Evolutionary conservation across 192 early-diverging fungal species (phyloP), one percentile per base, ranked within the genome.

Genomic region (Coemansia asiatica): DNA sequence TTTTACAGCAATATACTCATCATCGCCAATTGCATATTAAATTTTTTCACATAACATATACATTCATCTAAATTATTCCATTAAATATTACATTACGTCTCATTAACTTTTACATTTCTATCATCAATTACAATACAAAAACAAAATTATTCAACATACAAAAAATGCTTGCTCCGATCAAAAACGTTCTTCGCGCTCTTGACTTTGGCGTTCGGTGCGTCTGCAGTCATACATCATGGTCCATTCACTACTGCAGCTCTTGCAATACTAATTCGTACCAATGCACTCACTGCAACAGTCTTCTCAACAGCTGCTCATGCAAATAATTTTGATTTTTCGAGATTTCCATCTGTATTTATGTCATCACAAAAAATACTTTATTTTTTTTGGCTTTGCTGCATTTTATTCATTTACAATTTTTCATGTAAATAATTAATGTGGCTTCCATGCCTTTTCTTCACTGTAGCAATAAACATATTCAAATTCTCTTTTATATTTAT

Each of bases 151-250:
- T n/a, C 22, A 9, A n/a, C 18, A 23, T 21, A 51, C 8, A 23
- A 51, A 51, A 9, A 18, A 80, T 80, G 78, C 57, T 71, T 33
- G 55, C 69, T 55, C 61, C 70, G 46, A 21, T 71, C 16, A 72
- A 47, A 26, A 72, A 69, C 40, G 49, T 58, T 1, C 56, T 75
- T 23, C 47, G 66, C 1, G 64, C 60, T 64, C 58, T 75, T 33
- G 78, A 81, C n/a, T 75, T 74, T 56, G 73, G 70, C 46, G 78
- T 81, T 27, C 58, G 73, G 15, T 81, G 78, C 25, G 68, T 71
- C 21, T 81, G 78, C 27, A 60, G 63, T 7, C 78, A 81, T 44
- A 57, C 54, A 16, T 75, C 78, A 22, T 81, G 78, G 78, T 81
- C 78, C 38, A 63, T 81, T 23, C 72, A 81, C 36, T 81, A 73